Evolutionary conservation across 2,329 filamentous ascomycete species (phyloP).

Genomic region (Aspergillus sp.): DNA sequence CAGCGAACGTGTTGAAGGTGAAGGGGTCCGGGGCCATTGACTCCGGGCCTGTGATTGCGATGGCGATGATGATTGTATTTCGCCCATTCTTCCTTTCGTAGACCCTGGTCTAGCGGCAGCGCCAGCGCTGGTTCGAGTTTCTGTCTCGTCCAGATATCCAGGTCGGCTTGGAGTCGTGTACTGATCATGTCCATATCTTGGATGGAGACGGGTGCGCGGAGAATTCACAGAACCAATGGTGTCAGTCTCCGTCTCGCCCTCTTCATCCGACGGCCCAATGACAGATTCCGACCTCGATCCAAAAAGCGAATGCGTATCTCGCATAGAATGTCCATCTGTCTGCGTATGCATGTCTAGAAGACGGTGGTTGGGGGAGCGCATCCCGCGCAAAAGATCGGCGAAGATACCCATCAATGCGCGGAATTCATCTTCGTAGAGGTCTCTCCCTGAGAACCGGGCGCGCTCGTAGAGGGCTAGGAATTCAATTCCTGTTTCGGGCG

Average conservation of each 20-base stretch:
- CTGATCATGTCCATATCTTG: background rate
- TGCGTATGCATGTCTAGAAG: conserved; percentile 26
- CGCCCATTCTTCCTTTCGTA: background rate
- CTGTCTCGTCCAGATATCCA: conserved; percentile 27
- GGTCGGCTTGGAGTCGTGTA: background rate
- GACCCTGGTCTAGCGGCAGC: background rate
- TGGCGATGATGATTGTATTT: background rate
- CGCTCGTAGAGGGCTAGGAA: conserved; percentile 80
- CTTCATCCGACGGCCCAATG: conserved; percentile 41
- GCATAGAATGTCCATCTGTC: conserved; percentile 10
- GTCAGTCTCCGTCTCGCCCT: conserved; percentile 35
- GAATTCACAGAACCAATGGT: conserved; percentile 18
- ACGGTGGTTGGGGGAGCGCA: conserved; percentile 64
- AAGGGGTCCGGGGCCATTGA: conserved; percentile 20
- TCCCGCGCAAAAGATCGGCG: conserved; percentile 73
- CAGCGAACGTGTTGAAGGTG: conserved; percentile 38
- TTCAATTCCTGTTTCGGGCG: conserved; percentile 48
- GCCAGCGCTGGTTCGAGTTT: background rate
- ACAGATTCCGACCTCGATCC: conserved; percentile 26
- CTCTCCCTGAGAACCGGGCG: conserved; percentile 74
- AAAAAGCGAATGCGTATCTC: background rate
- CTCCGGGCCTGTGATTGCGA: background rate
- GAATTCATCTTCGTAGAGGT: conserved; percentile 71
- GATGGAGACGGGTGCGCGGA: conserved; percentile 17
- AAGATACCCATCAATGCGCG: conserved; percentile 79